Base-by-base conservation (phyloP, 2,329 filamentous ascomycete species). In the Hypoxylon sp. region DNA sequence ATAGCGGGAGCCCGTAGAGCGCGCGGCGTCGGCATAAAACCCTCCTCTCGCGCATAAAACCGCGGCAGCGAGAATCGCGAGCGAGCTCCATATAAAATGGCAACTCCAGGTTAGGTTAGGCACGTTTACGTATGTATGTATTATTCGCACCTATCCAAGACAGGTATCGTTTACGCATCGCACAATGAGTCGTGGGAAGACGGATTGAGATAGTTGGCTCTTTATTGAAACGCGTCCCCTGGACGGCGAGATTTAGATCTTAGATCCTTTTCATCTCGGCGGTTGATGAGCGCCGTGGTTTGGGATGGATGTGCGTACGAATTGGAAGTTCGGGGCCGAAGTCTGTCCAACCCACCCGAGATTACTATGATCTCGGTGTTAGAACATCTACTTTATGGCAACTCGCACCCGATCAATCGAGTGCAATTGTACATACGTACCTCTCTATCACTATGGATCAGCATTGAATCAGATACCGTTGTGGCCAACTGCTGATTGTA, bases 351-450 rank as follows among this genome's bases (percentile, higher is more conserved):
- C 38, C 22, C 16, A 24, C 46, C 64, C 52, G 61, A 64, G 55
- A 64, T 64, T 64, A 64, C 61, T 64, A 55, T 51, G 18, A 59
- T 51, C 45, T 20, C 36, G 36, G 36, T 40, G 24, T 46, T n/a
- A n/a, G 18, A 38, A 20, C 45, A 57, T n/a, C 24, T 28, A 26
- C 20, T 14, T 16, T 24, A 26, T n/a, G 42, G 42, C 42, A 46
- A n/a, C 14, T 46, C 2, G 14, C 18, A 20, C 38, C 20, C 48
- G 44, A 60, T 46, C 40, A n/a, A 32, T 38, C 26, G 24, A 45
- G 28, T n/a, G 46, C 6, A 44, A 51, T 20, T 18, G 22, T 42
- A 28, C 20, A 22, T 45, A 45, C 44, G n/a, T 16, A 28, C 20
- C 11, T 33, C 4, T 11, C 14, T 50, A 48, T 18, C 26, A 28